A percentile compares a stretch with the other conserved stretches of the same genome.
Evolutionary conservation across 164 flowering plant species (phyloP).

Genomic region (Berberis vulgaris): DNA sequence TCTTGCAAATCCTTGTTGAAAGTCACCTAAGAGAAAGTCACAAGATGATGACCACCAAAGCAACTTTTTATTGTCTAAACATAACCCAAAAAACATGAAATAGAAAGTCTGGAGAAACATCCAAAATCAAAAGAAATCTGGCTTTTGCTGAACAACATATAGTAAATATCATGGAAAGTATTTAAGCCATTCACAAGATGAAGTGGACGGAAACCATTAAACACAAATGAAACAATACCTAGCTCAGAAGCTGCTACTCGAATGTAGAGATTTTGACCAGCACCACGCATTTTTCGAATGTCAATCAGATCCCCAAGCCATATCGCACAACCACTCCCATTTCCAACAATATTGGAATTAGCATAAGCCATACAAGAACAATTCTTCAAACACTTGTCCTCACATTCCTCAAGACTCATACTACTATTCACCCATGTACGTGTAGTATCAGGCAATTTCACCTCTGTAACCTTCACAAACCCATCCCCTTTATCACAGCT

Average conservation of each 20-base stretch:
- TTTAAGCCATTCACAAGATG: too few relatives aligned
- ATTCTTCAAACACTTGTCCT: constrained; percentile 20
- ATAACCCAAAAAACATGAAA: too few relatives aligned
- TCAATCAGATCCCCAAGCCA: constrained; percentile 30
- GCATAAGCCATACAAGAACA: constrained; percentile 34
- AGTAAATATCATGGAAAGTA: too few relatives aligned
- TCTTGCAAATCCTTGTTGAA: too few relatives aligned
- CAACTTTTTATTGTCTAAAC: too few relatives aligned
- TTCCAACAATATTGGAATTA: constrained; percentile 9
- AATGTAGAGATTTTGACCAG: constrained; percentile 22
- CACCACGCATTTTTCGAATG: constrained; percentile 6
- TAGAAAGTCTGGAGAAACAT: too few relatives aligned
- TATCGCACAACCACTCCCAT: constrained; percentile 19
- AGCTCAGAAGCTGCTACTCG: constrained; percentile 14
- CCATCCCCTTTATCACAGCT: constrained; percentile 17
- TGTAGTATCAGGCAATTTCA: constrained; percentile 30
- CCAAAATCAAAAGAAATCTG: too few relatives aligned
- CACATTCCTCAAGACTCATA: constrained; percentile 18
- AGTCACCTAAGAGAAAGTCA: too few relatives aligned
- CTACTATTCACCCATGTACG: constrained; percentile 4
- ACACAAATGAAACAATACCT: not conserved
- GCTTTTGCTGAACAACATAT: too few relatives aligned
- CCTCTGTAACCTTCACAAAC: constrained; percentile 5
- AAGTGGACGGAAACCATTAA: too few relatives aligned
- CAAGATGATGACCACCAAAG: too few relatives aligned